phyloP scores from a whole-genome alignment of 805 yeast genomes.

The Cyberlindnera lachancei region DNA sequence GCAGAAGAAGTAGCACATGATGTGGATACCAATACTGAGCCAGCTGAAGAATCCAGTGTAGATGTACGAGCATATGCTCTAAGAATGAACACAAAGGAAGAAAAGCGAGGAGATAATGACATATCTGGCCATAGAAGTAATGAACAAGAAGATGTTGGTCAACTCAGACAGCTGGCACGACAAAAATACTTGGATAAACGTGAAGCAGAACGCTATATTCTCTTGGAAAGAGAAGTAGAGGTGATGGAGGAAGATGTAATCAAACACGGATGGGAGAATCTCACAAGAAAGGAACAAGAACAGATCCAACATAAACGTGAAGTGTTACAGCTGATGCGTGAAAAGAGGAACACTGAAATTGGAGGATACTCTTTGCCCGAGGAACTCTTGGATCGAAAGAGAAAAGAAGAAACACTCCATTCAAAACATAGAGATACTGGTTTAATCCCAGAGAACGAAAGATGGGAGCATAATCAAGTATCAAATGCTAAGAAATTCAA shows the following conservation, averaged over 20 bases:
- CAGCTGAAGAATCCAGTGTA: not conserved
- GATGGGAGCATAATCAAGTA: constrained; percentile 18
- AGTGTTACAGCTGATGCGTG: constrained; percentile 35
- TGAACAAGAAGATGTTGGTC: constrained; percentile 2
- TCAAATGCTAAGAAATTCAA: constrained; percentile 16
- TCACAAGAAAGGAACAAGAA: constrained; percentile 41
- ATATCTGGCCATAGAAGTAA: no score
- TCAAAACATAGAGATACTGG: constrained; percentile 33
- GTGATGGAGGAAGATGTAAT: constrained; percentile 42
- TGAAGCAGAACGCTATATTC: constrained; percentile 37
- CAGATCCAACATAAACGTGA: constrained; percentile 46
- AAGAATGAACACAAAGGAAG: no score
- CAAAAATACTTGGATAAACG: constrained; percentile 40
- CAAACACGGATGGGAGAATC: constrained; percentile 45
- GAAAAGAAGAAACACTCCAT: constrained; percentile 45
- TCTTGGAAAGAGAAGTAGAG: constrained; percentile 39
- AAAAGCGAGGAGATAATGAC: no score
- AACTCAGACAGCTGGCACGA: constrained; percentile 38
- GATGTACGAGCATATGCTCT: no score
- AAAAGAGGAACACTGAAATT: constrained; percentile 26
- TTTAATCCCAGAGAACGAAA: constrained; percentile 16
- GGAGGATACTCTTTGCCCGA: constrained; percentile 47
- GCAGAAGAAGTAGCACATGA: not conserved
- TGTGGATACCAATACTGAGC: not conserved
- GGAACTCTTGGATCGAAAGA: constrained; percentile 46